A percentile compares a stretch with the other conserved stretches of the same genome.
phyloP scores from a whole-genome alignment of 495 filamentous ascomycete species.

The Aspergillus saccharolyticus region DNA sequence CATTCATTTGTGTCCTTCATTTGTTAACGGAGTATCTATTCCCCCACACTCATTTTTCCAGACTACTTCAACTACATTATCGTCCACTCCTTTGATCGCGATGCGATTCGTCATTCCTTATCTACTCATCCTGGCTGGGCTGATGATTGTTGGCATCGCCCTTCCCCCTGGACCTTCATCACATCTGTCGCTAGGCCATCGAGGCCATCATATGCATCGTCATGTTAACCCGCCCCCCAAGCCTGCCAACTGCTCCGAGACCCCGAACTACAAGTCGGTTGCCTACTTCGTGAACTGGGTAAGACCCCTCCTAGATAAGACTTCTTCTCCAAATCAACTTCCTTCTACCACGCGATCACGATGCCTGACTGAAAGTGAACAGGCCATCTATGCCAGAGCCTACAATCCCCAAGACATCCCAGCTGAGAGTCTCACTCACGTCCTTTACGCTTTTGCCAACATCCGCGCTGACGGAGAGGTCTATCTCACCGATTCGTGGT shows the following conservation, averaged over 20 bases:
- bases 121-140: neutral
- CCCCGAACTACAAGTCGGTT: slow-evolving; percentile 55
- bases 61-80: too few species aligned
- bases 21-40: neutral
- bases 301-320: neutral
- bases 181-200: neutral
- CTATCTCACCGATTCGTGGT: slow-evolving; percentile 75
- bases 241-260: slow-evolving; percentile 5
- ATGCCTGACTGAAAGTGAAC: too few species aligned
- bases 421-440: slow-evolving; percentile 69
- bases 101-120: neutral
- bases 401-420: slow-evolving; percentile 73
- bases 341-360: too few species aligned
- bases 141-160: neutral
- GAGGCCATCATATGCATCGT: neutral
- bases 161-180: neutral
- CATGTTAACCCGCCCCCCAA: neutral
- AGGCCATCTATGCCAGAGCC: slow-evolving; percentile 41
- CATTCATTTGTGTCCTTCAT: neutral
- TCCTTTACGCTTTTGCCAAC: slow-evolving; percentile 82
- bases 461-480: slow-evolving; percentile 62
- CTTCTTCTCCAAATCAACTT: too few species aligned
- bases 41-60: too few species aligned
- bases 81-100: neutral
- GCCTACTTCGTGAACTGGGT: slow-evolving; percentile 86